phyloP scores from a whole-genome alignment of 1,284 basidiomycete genomes.

The Ceratobasidium sp. region DNA sequence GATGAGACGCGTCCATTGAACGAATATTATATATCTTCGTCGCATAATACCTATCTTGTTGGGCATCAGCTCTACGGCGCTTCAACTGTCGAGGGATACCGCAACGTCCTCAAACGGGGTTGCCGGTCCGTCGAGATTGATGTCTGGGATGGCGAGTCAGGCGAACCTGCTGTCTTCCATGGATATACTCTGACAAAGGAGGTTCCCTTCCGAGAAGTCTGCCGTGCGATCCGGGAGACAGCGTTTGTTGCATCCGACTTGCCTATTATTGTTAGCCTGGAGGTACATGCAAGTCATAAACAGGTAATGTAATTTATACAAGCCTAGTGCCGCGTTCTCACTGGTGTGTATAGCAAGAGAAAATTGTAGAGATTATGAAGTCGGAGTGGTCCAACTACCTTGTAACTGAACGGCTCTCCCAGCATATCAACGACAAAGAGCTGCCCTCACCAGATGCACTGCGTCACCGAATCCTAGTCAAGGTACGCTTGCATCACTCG shows the following conservation, averaged over 20 bases:
- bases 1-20: constrained; percentile 31
- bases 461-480: constrained; percentile 34
- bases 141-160: constrained; percentile 35
- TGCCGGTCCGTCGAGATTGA: constrained; percentile 39
- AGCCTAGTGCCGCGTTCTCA: background rate
- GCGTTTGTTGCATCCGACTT: constrained; percentile 31
- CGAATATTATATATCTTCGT: constrained; percentile 43
- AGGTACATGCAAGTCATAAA: constrained; percentile 30
- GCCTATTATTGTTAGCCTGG: constrained; percentile 37
- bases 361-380: constrained; percentile 39
- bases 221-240: constrained; percentile 26
- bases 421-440: constrained; percentile 28
- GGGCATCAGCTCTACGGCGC: constrained; percentile 32
- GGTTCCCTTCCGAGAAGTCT: constrained; percentile 36
- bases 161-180: constrained; percentile 31
- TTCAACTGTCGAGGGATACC: constrained; percentile 25
- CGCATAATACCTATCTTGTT: constrained; percentile 41
- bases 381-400: constrained; percentile 28
- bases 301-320: constrained; percentile 13
- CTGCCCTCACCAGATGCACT: constrained; percentile 40
- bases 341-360: constrained; percentile 29
- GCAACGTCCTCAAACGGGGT: constrained; percentile 21
- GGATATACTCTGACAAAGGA: constrained; percentile 37
- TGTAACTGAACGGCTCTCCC: constrained; percentile 35
- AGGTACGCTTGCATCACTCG: background rate